Conservation (phyloP, 768 basidiomycete species). For the Imleria badia region DNA sequence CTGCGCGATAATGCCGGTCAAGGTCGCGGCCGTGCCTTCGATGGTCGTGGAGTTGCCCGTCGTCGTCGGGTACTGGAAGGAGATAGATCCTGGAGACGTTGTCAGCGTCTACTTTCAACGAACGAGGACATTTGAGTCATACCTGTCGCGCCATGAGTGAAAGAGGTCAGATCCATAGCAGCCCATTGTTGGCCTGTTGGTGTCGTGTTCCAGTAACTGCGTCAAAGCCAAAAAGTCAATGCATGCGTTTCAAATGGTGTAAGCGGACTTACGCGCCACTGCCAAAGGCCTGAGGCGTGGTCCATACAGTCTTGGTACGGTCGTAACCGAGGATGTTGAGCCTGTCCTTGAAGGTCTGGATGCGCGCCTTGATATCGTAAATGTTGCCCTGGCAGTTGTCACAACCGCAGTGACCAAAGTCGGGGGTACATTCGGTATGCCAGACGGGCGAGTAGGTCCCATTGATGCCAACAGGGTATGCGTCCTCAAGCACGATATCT, state of each 20-base stretch:
- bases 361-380: conserved; percentile 60
- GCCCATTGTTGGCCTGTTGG: conserved; percentile 30
- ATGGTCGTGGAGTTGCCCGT: conserved; percentile 22
- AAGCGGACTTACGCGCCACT: conserved; percentile 33
- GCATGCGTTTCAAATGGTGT: background rate
- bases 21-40: conserved; percentile 13
- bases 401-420: conserved; percentile 75
- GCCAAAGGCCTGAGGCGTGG: conserved; percentile 78
- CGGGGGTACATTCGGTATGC: conserved; percentile 57
- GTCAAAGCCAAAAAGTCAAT: background rate
- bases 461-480: conserved; percentile 49
- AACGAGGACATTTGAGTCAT: background rate
- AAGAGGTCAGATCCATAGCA: conserved; percentile 23
- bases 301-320: conserved; percentile 69
- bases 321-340: conserved; percentile 61
- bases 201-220: conserved; percentile 31
- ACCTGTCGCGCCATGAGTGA: conserved; percentile 30
- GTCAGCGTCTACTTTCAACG: background rate
- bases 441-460: conserved; percentile 60
- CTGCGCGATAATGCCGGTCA: conserved; percentile 2
- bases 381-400: conserved; percentile 65
- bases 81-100: conserved; percentile 24
- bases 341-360: conserved; percentile 64
- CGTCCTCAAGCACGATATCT: conserved; percentile 62
- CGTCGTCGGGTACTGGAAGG: conserved; percentile 28